These are phyloP conservation scores for Coccomyxa sp. DNA, from an alignment of 139 green algal species.

Conservation along the genomic window DNA sequence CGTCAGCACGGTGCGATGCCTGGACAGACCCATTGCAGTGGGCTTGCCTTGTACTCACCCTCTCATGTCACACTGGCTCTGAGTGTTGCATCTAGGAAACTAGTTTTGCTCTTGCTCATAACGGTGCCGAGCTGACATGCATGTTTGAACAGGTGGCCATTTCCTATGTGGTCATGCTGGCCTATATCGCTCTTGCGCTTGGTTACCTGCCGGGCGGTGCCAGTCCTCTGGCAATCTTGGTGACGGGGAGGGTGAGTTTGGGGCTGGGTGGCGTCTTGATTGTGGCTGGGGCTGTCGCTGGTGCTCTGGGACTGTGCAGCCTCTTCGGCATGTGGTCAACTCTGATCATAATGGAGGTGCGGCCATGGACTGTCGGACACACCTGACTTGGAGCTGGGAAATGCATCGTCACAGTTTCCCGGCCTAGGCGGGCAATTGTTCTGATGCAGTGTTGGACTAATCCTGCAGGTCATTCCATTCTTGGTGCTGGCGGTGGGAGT, in stretches of 20 bases:
- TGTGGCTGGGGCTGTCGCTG: conserved; percentile 64
- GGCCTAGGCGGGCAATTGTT: too few relatives aligned
- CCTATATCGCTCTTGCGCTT: conserved; percentile 74
- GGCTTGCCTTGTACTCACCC: background rate
- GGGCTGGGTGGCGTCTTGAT: conserved; percentile 70
- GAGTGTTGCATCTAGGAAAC: background rate
- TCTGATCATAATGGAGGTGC: conserved; percentile 74
- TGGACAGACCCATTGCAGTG: background rate
- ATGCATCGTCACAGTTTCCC: too few relatives aligned
- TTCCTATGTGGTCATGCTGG: conserved; percentile 84
- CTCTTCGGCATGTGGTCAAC: conserved; percentile 49
- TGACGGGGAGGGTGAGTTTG: conserved; percentile 47
- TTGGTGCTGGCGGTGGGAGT: conserved; percentile 87
- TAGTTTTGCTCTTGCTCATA: too few relatives aligned
- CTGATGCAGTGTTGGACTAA: background rate
- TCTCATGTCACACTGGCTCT: background rate
- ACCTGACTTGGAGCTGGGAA: too few relatives aligned
- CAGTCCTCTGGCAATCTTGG: conserved; percentile 22
- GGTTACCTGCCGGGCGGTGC: conserved; percentile 34
- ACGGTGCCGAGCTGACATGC: too few relatives aligned
- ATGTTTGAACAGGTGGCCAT: conserved; percentile 37
- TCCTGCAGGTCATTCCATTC: conserved; percentile 79
- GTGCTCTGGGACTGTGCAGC: conserved; percentile 62
- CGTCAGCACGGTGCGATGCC: conserved; percentile 3
- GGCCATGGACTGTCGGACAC: background rate